Conservation (phyloP, 148 eudicot genomes). For the Linanthus parryae region DNA sequence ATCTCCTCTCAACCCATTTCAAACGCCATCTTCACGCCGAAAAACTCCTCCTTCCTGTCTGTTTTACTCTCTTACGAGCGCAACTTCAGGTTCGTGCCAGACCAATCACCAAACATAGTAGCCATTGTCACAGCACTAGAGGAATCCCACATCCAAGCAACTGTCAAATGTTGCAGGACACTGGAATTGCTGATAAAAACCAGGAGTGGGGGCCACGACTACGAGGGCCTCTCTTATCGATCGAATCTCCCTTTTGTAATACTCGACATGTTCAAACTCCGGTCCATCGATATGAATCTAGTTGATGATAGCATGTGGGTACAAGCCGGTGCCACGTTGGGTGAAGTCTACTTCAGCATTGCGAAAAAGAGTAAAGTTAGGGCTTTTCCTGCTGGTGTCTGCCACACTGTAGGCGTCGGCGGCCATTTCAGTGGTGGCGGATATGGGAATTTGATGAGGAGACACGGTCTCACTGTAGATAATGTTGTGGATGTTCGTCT, state of each 20-base stretch:
- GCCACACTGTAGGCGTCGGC: slow-evolving; percentile 32
- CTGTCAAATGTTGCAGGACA: slow-evolving; percentile 9
- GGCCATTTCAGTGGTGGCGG: slow-evolving; percentile 33
- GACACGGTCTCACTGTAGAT: slow-evolving; percentile 27
- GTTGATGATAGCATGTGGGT: slow-evolving; percentile 25
- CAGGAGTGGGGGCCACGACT: slow-evolving; percentile 19
- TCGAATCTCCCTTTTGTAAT: slow-evolving; percentile 18
- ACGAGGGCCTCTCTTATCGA: slow-evolving; percentile 15
- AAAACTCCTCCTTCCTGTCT: slow-evolving; percentile 16
- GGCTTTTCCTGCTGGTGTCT: slow-evolving; percentile 29
- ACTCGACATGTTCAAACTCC: slow-evolving; percentile 28
- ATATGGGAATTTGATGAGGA: slow-evolving; percentile 31
- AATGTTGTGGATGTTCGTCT: slow-evolving; percentile 16
- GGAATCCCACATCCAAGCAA: slow-evolving; percentile 6
- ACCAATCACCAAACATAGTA: background rate
- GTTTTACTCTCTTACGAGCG: slow-evolving; percentile 1
- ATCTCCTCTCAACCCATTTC: no score
- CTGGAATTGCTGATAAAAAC: slow-evolving; percentile 2
- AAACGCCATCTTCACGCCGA: no score
- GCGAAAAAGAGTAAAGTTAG: slow-evolving; percentile 14
- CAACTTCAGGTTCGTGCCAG: slow-evolving; percentile 6
- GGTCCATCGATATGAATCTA: slow-evolving; percentile 16
- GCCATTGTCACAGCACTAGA: slow-evolving; percentile 1
- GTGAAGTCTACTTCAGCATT: slow-evolving; percentile 26
- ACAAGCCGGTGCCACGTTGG: slow-evolving; percentile 27